Percentiles rank a stretch among this genome's conserved stretches.
Evolutionary conservation across 805 yeast species (phyloP).

Genomic region (Kodamaea jinghongensis): DNA sequence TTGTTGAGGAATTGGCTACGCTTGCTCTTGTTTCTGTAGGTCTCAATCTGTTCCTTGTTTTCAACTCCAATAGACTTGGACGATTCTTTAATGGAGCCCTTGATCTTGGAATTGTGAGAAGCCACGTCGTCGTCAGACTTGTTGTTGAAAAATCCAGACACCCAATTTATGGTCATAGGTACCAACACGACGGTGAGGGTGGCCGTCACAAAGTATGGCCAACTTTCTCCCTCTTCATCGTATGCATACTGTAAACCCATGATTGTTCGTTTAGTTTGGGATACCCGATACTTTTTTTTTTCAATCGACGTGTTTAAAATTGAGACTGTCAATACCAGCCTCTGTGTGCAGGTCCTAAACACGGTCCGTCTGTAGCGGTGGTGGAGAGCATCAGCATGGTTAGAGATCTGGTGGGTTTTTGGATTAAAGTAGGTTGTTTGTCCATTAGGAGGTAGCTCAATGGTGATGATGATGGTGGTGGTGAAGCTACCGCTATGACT

Average conservation of each 20-base stretch:
- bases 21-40: conserved; percentile 26
- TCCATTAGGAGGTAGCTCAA: too few species aligned
- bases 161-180: conserved; percentile 53
- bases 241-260: conserved; percentile 62
- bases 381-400: too few species aligned
- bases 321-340: too few species aligned
- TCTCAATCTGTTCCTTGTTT: conserved; percentile 21
- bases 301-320: conserved; percentile 12
- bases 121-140: conserved; percentile 19
- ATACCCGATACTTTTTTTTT: conserved; percentile 6
- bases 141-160: conserved; percentile 8
- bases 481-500: too few species aligned
- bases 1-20: conserved; percentile 38
- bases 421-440: too few species aligned
- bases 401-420: too few species aligned
- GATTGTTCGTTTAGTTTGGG: conserved; percentile 2
- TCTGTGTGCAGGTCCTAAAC: too few species aligned
- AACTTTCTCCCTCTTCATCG: conserved; percentile 86
- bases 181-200: conserved; percentile 62
- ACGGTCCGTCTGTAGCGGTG: too few species aligned
- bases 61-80: conserved; percentile 32
- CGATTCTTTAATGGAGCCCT: conserved; percentile 32
- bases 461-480: too few species aligned
- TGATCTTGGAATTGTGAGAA: conserved; percentile 21
- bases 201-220: conserved; percentile 89